Base-by-base conservation (phyloP, 2,329 filamentous ascomycete species). In the Pseudogymnoascus sp. region DNA sequence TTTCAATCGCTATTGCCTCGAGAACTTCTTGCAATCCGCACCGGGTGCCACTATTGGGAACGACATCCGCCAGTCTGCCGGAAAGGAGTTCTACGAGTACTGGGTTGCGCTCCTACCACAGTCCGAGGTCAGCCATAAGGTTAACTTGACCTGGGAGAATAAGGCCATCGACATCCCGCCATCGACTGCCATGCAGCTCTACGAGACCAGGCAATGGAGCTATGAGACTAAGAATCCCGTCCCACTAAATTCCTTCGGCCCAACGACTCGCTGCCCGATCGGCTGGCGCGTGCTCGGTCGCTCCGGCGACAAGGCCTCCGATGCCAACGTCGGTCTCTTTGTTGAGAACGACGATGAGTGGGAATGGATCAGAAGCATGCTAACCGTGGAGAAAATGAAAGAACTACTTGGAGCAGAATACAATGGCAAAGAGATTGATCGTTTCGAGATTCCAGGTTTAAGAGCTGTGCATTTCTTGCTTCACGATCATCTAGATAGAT, bases 41-140 rank as follows among this genome's bases (percentile, higher is more conserved):
- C 77, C 77, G 0, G 77, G 77, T 3, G 77, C 75, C 1, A 78
- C 75, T 1, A 74, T 75, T 7, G 72, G 75, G 64, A 69, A 76
- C 9, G 73, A 77, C 65, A 67, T 73, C 28, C 69, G 75, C 23
- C 75, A 77, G 67, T 75, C 73, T 7, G 73, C 76, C 63, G 65
- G 62, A 62, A 73, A 64, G 37, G 63, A 65, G 12, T 70, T 68
- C 60, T 68, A 63, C 21, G 69, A 72, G 64, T 72, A 72, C 63
- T 71, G 66, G 65, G 70, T 69, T 16, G 62, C 66, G 21, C 65
- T 72, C 11, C 36, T 72, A 23, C 68, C 69, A 14, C 70, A 71
- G 63, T 61, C 60, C 1, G 65, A 66, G 49, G 62, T 71, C n/a
- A 66, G 64, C 2, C 68, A 69, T 60, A 36, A 36, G 34, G 59